Evolutionary conservation across 192 early-diverging fungal genomes (phyloP), one percentile per base, ranked within the genome.

Genomic region (Rhizophlyctis rosea): DNA sequence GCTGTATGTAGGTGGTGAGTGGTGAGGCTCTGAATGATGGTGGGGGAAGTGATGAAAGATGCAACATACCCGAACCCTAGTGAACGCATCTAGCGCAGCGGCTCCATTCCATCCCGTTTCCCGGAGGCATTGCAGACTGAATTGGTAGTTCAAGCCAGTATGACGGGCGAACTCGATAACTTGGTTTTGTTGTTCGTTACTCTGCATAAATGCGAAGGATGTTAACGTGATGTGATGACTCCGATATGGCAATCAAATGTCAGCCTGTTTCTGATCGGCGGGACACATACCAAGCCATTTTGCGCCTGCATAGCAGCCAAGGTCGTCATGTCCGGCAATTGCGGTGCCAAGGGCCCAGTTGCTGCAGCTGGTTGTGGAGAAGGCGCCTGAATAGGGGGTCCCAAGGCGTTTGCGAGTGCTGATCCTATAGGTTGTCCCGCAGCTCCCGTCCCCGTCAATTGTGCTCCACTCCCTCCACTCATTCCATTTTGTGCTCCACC

Each of bases 81-180:
- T 24, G 50, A 68, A 77, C n/a, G 68, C 51, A 30, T 50, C 32
- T 48, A 70, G 53, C 5, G 75, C 75, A 53, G 47, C 54, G 14
- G 47, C 52, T 18, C 47, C 34, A 35, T 54, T 62, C 70, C 70
- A 77, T 32, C 52, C 63, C 48, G 61, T 64, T 49, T 73, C 57
- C 24, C 69, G 36, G 18, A 77, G 62, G 59, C 75, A 77, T 50
- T 77, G 61, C 24, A 63, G 56, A 34, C 65, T 63, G 44, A 57
- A 61, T 32, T 60, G 60, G 47, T 68, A 77, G 47, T 77, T 77
- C 28, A 77, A 39, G 1, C 75, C 75, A 1, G 68, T 77, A 16
- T 50, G 53, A n/a, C 59, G 58, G 0, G 61, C 53, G 31, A 77
- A 69, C 47, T 62, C 57, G 14, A 77, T 47, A 49, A 70, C 39